Evolutionary conservation across 257 asterid genomes (phyloP).

Genomic region (Solanum bukasovii): DNA sequence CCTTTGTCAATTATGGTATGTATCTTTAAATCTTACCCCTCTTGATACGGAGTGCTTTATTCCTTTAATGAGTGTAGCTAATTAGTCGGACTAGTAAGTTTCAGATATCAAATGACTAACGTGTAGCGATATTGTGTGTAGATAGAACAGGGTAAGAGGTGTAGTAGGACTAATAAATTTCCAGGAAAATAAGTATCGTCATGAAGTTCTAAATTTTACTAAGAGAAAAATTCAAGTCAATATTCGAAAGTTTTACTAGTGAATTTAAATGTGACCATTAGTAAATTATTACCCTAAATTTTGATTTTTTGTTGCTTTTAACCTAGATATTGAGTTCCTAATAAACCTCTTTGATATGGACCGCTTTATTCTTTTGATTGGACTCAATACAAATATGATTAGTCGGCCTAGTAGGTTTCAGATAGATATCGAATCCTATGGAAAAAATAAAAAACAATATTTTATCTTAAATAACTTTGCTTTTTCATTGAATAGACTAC

Average conservation of each 20-base stretch:
- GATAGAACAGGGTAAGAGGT: neutral
- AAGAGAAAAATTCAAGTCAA: neutral
- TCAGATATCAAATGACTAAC: neutral
- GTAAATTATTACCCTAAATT: neutral
- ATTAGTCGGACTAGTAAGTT: neutral
- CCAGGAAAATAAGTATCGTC: neutral
- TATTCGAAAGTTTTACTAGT: neutral
- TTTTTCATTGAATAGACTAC: neutral
- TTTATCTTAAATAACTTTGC: neutral
- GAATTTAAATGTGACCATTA: neutral
- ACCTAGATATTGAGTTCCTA: neutral
- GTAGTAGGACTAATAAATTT: neutral
- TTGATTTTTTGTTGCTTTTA: too few species aligned
- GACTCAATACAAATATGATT: neutral
- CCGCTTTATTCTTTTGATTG: neutral
- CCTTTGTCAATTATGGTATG: constrained; percentile 71
- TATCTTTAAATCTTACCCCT: neutral
- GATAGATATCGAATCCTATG: neutral
- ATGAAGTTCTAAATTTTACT: neutral
- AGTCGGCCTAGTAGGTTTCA: neutral
- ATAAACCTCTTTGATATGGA: neutral
- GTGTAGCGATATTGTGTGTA: neutral
- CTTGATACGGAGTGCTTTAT: neutral
- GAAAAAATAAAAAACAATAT: neutral
- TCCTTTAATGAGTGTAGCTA: neutral